phyloP scores from a whole-genome alignment of 2,329 filamentous ascomycete genomes.

The Lecanicillium sp. region DNA sequence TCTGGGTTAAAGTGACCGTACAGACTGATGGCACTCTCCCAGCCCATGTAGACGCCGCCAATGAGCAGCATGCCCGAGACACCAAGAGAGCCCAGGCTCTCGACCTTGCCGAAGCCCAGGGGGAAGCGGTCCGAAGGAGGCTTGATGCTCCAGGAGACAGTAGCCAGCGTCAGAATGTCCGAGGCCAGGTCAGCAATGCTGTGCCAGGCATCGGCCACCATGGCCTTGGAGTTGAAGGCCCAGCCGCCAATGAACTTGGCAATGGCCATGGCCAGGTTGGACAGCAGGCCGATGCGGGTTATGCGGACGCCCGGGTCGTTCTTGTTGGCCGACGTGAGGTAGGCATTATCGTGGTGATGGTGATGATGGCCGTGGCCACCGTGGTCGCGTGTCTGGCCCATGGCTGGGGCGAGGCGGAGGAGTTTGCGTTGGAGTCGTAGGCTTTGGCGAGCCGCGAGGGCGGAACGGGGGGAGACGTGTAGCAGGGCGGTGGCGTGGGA shows the following conservation, averaged over 20 bases:
- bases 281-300: constrained; percentile 54
- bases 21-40: constrained; percentile 60
- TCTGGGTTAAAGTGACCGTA: constrained; percentile 69
- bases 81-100: constrained; percentile 86
- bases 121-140: constrained; percentile 80
- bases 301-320: constrained; percentile 61
- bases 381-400: constrained; percentile 26
- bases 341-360: constrained; percentile 86
- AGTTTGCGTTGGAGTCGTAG: constrained; percentile 8
- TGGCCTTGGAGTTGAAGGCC: constrained; percentile 87
- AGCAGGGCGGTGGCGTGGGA: constrained; percentile 3
- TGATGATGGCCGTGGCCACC: constrained; percentile 53
- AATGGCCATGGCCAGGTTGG: constrained; percentile 90
- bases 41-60: constrained; percentile 88
- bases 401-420: constrained; percentile 10
- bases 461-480: constrained; percentile 14
- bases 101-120: constrained; percentile 92
- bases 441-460: constrained; percentile 14
- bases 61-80: constrained; percentile 86
- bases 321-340: constrained; percentile 82
- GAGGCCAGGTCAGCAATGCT: constrained; percentile 92
- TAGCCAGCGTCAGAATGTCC: constrained; percentile 87
- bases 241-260: constrained; percentile 90
- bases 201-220: constrained; percentile 91
- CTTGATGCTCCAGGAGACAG: constrained; percentile 86